Base-by-base conservation (phyloP, 345 rosid genomes). In the Noccaea bulbosa region DNA sequence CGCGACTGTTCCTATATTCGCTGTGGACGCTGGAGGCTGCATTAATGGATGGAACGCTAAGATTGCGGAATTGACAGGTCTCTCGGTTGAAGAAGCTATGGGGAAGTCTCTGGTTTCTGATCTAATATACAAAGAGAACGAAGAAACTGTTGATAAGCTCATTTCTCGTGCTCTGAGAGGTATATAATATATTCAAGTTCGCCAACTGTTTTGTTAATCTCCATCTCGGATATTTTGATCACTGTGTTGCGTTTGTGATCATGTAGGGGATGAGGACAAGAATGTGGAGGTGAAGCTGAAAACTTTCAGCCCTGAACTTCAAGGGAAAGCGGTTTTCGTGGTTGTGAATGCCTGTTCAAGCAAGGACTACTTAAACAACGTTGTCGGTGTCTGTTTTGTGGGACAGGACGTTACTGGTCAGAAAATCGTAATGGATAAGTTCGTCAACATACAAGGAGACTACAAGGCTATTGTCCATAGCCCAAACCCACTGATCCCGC, bases 21-120 rank as follows among this genome's bases (percentile, higher is more conserved):
- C 97, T 17, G 94, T 92, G 16, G 99, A 92, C 67, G 83, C 75
- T 46, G 80, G 87, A 62, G 96, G 98, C n/a, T 34, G 79, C 65
- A 80, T 95, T 66, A 95, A 92, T 79, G 96, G 99, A 33, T 95
- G 98, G 99, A 95, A 95, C 67, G 97, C 87, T 11, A 95, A 92
- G 83, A 89, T 84, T 39, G 93, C 97, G 4, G 98, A 92, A 68
- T 74, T 95, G 78, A 90, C 98, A 0, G 94, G 97, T 61, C 88
- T 95, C 14, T 79, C 92, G 6, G 91, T 92, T 77, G 98, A 88
- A 79, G 94, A 92, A 70, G 98, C 98, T 55, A 92, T 84, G 97
- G 98, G 97, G 11, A 88, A 92, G 79, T 95, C 96, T 73, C 80
- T 92, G 78, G 91, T 88, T 81, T 87, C 62, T 27, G 92, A 95